phyloP scores from a whole-genome alignment of 176 grass and related monocot species.

The Panicum miliaceum region DNA sequence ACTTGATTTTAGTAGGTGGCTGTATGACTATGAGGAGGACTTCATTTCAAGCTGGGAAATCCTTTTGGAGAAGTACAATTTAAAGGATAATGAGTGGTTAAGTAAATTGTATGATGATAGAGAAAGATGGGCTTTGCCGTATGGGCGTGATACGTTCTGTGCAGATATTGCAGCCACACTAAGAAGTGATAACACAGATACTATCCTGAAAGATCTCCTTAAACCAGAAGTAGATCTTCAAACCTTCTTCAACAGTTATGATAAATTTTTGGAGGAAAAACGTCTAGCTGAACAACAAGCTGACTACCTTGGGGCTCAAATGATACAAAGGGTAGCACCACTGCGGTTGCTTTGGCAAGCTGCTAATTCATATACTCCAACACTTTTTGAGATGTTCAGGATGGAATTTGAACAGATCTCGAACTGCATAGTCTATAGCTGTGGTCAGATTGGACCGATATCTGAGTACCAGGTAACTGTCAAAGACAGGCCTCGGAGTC shows the following conservation, averaged over 20 bases:
- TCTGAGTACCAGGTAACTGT: slow-evolving; percentile 73
- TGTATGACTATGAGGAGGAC: slow-evolving; percentile 63
- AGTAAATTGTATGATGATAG: slow-evolving; percentile 69
- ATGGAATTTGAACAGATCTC: slow-evolving; percentile 71
- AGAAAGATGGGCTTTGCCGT: slow-evolving; percentile 80
- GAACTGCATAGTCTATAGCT: slow-evolving; percentile 64
- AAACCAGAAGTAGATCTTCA: slow-evolving; percentile 65
- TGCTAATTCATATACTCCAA: slow-evolving; percentile 69
- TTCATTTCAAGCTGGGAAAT: slow-evolving; percentile 67
- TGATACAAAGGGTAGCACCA: slow-evolving; percentile 57
- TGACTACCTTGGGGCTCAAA: slow-evolving; percentile 73
- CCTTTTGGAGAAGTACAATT: slow-evolving; percentile 70
- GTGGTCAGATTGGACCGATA: slow-evolving; percentile 65
- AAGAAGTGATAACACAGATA: slow-evolving; percentile 57
- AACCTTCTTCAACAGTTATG: slow-evolving; percentile 62
- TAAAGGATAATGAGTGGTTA: slow-evolving; percentile 84
- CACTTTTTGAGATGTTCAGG: slow-evolving; percentile 77
- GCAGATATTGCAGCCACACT: slow-evolving; percentile 69
- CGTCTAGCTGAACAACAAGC: slow-evolving; percentile 75
- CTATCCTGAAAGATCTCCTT: slow-evolving; percentile 59
- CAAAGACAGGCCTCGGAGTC: slow-evolving; percentile 57
- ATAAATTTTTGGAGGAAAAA: slow-evolving; percentile 73
- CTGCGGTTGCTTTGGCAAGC: slow-evolving; percentile 78
- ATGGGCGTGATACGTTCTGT: slow-evolving; percentile 64
- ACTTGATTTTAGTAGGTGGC: slow-evolving; percentile 63